Base-by-base conservation (phyloP, 495 filamentous ascomycete genomes). In the Penicillium longicatenatum region DNA sequence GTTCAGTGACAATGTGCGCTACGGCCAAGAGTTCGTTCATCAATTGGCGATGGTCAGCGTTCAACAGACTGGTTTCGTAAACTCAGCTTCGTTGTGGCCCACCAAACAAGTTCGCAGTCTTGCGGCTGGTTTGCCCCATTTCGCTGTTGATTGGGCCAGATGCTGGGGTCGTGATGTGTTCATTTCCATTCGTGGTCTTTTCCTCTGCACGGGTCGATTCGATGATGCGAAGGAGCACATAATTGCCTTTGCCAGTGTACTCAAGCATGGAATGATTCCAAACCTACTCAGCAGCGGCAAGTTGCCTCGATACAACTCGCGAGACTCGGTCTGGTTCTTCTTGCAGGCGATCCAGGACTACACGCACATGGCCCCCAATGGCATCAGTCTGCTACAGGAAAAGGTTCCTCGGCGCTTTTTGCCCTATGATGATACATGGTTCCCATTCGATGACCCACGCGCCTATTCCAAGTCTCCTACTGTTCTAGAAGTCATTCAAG, bases 261-360 rank as follows among this genome's bases (percentile, higher is more conserved):
- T 99, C 49, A 98, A 98, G 76, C 95, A 99, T 68, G 95, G 95
- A 44, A 97, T 98, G 95, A 91, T 98, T 52, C 95, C 95, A 12
- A 99, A 99, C 63, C 81, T 99, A 11, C 82, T 99, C 17, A 84
- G 90, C 60, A 88, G 88, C 62, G 92, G 95, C 17, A 89, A 87
- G 41, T 79, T 84, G n/a, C 95, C 95, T 3, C 80, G 95, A n/a
- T 99, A 97, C 74, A 99, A 99, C 66, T 90, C 93, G 37, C 81
- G 95, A 46, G 95, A 99, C 67, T 95, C 93, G 0, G 84, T 97
- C 39, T 99, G 95, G 95, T 99, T 97, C 81, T 92, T 93, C 77
- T 70, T 98, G 51, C 93, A 98, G 69, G 86, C 85, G 52, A 93
- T 98, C 49, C 95, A 99, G 65, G 95, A 99, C 57, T 99, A 95